Base-by-base conservation (phyloP, 2,329 filamentous ascomycete species). In the Aspergillus aculeatus region DNA sequence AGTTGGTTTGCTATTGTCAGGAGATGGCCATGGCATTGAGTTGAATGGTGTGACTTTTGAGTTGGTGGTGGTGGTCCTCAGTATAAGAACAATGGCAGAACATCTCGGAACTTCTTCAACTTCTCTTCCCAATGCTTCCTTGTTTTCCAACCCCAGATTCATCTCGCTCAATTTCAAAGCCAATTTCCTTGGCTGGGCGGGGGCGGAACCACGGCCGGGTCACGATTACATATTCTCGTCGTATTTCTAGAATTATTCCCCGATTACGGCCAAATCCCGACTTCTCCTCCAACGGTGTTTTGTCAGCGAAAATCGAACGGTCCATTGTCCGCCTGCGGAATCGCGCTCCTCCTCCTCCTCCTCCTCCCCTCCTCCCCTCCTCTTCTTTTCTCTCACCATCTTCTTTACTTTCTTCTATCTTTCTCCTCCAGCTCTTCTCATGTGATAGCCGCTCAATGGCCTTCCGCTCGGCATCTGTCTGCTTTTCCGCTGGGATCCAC, bases 271-370 rank as follows among this genome's bases (percentile, higher is more conserved):
- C 32, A 35, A 35, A 12, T 58, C 41, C 38, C 51, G 47, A 49
- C 41, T 44, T 47, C 47, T n/a, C 24, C 16, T 16, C 26, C 11
- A 38, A 47, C 38, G n/a, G 35, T 57, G 55, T 66, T 72, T 72
- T 72, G 70, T 72, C 70, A 72, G 70, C 70, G 48, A 66, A 57
- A 35, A 35, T 64, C 66, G 35, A 26, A 26, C 32, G 50, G 49
- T 21, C 65, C 65, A 7, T 66, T 59, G 63, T 63, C 68, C 68
- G 64, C 16, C 53, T 44, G 59, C 61, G 61, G 61, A 59, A 61
- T 61, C 51, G 58, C 55, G 24, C 50, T 51, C 56, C 58, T 59
- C 56, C 56, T 54, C 56, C 41, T 47, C 47, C 56, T 26, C 50
- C 31, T 53, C 11, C 11, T 35, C 32, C 35, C 31, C 58, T 38